Base-by-base conservation (phyloP, 164 flowering plant genomes). In the Annona squamosa region DNA sequence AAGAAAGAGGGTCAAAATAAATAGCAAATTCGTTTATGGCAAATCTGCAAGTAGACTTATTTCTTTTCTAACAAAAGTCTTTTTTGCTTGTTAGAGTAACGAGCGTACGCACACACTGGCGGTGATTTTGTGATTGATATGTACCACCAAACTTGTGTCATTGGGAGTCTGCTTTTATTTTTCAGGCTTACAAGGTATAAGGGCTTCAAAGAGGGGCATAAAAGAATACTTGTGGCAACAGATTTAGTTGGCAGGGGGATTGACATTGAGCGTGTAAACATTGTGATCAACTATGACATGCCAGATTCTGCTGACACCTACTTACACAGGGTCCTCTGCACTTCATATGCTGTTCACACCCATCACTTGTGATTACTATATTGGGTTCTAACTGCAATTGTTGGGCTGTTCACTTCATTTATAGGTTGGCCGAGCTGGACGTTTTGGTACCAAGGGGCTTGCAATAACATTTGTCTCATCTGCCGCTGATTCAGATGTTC, bases 251-350 rank as follows among this genome's bases (percentile, higher is more conserved):
- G 99, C 18, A 83, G 99, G 73, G 99, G 99, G 17, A 95, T 95
- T 73, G 99, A 95, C 75, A 93, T 95, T 75, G 99, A 93, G 72
- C 90, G 99, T 5, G 98, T 95, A 1, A 95, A 95, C 82, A 95
- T 95, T 75, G 99, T 95, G 42, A 91, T 95, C 77, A 95, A 95
- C 76, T 95, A 95, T 85, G 98, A 95, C 82, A 95, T 95, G 99
- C 99, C 99, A 2, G 99, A 95, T 80, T 91, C 97, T 81, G 99
- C 99, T 0, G 99, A 95, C 75, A 93, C 99, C 4, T 95, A 95
- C 68, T 78, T 95, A 46, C 99, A 95, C 81, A 86, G 99, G 91
- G 98, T 95, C 71, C 71, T 18, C 43, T 42, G 43, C 17, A 19
- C 17, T 46, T 71, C 10, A 52, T 17, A 17, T 37, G 4, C 43